Conservation (phyloP, 179 eudicot genomes). For the Heliamphora pulchella region DNA sequence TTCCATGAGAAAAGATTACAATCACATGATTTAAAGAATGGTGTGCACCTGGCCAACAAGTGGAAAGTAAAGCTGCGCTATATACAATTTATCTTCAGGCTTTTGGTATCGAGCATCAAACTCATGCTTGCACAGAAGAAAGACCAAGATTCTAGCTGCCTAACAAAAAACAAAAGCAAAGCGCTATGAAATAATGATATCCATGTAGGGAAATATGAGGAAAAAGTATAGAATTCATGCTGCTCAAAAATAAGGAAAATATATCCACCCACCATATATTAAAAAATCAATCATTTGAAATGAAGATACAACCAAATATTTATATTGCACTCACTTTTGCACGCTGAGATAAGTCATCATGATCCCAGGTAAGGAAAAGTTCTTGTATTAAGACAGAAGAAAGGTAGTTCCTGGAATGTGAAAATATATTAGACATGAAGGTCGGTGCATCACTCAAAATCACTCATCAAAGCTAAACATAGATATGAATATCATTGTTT, state of each 20-base stretch:
- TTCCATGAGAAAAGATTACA: background rate
- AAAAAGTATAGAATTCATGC: background rate
- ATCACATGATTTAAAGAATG: constrained; percentile 9
- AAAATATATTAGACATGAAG: background rate
- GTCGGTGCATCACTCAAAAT: background rate
- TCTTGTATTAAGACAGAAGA: constrained; percentile 95
- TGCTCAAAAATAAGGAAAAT: background rate
- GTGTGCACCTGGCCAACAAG: constrained; percentile 88
- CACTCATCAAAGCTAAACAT: background rate
- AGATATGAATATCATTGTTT: background rate
- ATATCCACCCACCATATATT: background rate
- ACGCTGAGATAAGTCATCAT: constrained; percentile 78
- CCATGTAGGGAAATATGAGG: background rate
- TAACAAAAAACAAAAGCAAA: constrained; percentile 25
- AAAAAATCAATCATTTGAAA: constrained; percentile 7
- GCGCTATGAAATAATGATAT: constrained; percentile 8
- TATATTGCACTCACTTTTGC: constrained; percentile 60
- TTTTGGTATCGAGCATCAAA: constrained; percentile 95
- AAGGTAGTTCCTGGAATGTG: constrained; percentile 74
- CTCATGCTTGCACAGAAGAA: constrained; percentile 95
- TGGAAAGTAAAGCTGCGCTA: constrained; percentile 92
- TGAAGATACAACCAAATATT: background rate
- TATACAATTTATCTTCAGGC: constrained; percentile 92
- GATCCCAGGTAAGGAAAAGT: constrained; percentile 95
- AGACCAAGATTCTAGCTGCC: constrained; percentile 96